phyloP scores from a whole-genome alignment of 352 stramenopile genomes.

The Globisporangium canariense region DNA sequence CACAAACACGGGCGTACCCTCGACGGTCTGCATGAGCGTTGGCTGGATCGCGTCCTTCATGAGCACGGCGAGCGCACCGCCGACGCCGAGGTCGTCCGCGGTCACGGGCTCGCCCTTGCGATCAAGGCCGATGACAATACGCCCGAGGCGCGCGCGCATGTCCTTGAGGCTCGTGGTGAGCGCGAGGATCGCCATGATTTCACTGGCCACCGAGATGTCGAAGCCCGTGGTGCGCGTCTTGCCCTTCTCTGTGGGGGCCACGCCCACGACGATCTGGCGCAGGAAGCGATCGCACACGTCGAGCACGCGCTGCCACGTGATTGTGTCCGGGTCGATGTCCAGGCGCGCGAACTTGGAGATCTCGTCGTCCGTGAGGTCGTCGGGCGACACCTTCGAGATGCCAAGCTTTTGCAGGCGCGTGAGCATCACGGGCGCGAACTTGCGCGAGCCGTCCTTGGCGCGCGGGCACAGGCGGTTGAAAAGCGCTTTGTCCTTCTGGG shows the following conservation, averaged over 20 bases:
- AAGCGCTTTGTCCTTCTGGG: slow-evolving; percentile 76
- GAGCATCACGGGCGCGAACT: slow-evolving; percentile 92
- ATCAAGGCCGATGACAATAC: slow-evolving; percentile 93
- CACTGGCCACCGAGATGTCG: slow-evolving; percentile 93
- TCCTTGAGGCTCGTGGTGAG: slow-evolving; percentile 93
- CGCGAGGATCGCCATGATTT: slow-evolving; percentile 98
- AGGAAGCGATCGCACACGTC: slow-evolving; percentile 98
- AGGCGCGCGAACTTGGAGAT: slow-evolving; percentile 90
- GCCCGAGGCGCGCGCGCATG: slow-evolving; percentile 91
- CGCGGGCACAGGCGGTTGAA: slow-evolving; percentile 83
- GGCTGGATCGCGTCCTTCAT: slow-evolving; percentile 98
- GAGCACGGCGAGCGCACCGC: slow-evolving; percentile 94
- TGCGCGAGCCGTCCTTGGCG: slow-evolving; percentile 76
- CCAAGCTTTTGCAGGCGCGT: slow-evolving; percentile 94
- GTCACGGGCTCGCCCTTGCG: slow-evolving; percentile 88
- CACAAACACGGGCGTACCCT: slow-evolving; percentile 96
- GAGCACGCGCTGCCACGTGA: slow-evolving; percentile 93
- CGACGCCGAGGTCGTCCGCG: slow-evolving; percentile 95
- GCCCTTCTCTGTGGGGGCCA: slow-evolving; percentile 90
- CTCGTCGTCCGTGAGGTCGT: slow-evolving; percentile 95
- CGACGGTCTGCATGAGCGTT: slow-evolving; percentile 98
- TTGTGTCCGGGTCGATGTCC: slow-evolving; percentile 94
- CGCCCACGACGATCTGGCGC: slow-evolving; percentile 88
- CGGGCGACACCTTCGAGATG: slow-evolving; percentile 89
- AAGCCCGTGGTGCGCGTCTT: slow-evolving; percentile 70